Conservation (phyloP, 1,139 yeast genomes). For the Sugiyamaella paludigena region DNA sequence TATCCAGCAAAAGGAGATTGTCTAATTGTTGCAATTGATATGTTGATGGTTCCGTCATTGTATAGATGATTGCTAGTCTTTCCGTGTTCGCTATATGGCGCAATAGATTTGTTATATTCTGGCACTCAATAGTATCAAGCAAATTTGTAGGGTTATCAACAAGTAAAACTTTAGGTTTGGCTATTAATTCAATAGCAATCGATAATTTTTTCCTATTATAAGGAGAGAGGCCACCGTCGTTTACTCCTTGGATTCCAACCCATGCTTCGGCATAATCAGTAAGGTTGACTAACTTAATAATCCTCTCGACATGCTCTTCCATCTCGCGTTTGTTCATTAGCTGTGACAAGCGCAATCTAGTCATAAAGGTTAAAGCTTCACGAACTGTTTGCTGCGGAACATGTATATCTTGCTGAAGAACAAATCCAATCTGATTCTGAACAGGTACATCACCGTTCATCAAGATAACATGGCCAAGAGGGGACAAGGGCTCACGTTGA, state of each 20-base stretch:
- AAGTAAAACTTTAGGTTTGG: slow-evolving; percentile 53
- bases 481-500: slow-evolving; percentile 50
- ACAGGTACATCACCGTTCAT: slow-evolving; percentile 59
- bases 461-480: slow-evolving; percentile 59
- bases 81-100: slow-evolving; percentile 47
- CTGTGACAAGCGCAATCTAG: slow-evolving; percentile 55
- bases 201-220: slow-evolving; percentile 65
- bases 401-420: slow-evolving; percentile 64
- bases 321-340: slow-evolving; percentile 48
- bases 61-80: slow-evolving; percentile 56
- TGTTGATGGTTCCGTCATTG: slow-evolving; percentile 60
- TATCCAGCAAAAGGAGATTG: slow-evolving; percentile 47
- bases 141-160: slow-evolving; percentile 61
- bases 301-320: slow-evolving; percentile 56
- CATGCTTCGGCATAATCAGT: slow-evolving; percentile 58
- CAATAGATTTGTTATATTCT: slow-evolving; percentile 53
- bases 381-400: slow-evolving; percentile 57
- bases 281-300: slow-evolving; percentile 57
- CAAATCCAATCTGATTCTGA: slow-evolving; percentile 62
- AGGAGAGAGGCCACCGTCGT: slow-evolving; percentile 59
- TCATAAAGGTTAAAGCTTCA: slow-evolving; percentile 60
- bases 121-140: slow-evolving; percentile 57
- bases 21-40: slow-evolving; percentile 53
- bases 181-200: slow-evolving; percentile 61
- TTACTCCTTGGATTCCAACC: slow-evolving; percentile 50